Evolutionary conservation across 148 eudicot species (phyloP).

Genomic region (Persicaria tinctoria): DNA sequence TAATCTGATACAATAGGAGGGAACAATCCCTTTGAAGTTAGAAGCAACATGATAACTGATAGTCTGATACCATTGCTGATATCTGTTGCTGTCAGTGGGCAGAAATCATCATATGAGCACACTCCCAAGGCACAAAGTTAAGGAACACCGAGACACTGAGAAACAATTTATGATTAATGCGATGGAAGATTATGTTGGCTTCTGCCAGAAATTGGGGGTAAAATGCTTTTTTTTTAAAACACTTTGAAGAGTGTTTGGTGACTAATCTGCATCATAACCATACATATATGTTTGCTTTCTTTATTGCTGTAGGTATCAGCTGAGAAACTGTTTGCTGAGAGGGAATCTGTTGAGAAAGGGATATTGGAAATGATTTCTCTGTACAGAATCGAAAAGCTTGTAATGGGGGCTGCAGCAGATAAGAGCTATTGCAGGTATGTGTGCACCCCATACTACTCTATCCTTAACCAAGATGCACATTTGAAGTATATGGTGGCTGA

Average conservation of each 20-base stretch:
- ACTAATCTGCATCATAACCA: neutral
- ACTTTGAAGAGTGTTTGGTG: neutral
- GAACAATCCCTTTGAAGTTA: neutral
- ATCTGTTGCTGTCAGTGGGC: slow-evolving; percentile 3
- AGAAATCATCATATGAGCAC: slow-evolving; percentile 6
- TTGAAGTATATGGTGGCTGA: neutral
- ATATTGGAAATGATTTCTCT: slow-evolving; percentile 55
- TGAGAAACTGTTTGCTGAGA: slow-evolving; percentile 40
- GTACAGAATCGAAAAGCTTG: slow-evolving; percentile 61
- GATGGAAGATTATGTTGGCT: neutral
- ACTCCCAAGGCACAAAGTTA: neutral
- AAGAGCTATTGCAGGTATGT: slow-evolving; percentile 43
- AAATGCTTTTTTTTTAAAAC: neutral
- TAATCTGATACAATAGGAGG: neutral
- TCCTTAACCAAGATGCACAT: neutral
- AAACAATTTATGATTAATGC: neutral
- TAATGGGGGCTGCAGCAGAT: slow-evolving; percentile 81
- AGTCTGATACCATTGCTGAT: neutral
- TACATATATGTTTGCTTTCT: neutral
- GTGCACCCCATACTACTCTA: neutral
- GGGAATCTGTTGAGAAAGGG: slow-evolving; percentile 67
- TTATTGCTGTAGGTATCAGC: slow-evolving; percentile 39
- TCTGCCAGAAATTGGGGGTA: slow-evolving; percentile 10
- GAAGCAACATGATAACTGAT: neutral
- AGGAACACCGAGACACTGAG: slow-evolving; percentile 5